Conservation (phyloP, 2,329 filamentous ascomycete genomes). For the Talaromyces pinophilus region DNA sequence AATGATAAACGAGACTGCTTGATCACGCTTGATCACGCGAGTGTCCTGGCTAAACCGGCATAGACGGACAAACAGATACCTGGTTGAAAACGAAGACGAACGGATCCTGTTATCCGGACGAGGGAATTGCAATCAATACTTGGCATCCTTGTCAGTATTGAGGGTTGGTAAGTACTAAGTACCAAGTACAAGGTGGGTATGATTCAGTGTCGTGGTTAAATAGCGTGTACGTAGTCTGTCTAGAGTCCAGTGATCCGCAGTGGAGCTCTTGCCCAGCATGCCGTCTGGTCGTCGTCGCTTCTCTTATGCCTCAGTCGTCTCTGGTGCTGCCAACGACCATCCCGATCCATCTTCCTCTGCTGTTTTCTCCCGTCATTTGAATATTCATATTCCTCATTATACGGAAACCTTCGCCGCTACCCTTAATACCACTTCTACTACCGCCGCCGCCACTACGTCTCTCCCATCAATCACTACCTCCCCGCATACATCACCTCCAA, state of each 20-base stretch:
- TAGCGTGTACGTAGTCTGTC: neutral
- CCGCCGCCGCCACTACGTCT: conserved; percentile 27
- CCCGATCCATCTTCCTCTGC: conserved; percentile 29
- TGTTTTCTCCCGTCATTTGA: neutral
- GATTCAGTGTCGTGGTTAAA: conserved; percentile 3
- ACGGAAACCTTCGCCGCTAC: conserved; percentile 37
- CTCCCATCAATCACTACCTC: conserved; percentile 37
- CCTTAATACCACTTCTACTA: conserved; percentile 38
- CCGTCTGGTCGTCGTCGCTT: conserved; percentile 51
- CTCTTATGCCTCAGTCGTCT: conserved; percentile 63
- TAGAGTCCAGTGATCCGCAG: conserved; percentile 10
- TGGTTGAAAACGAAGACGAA: neutral
- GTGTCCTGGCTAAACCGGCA: neutral
- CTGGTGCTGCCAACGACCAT: conserved; percentile 23
- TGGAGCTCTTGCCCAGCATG: conserved; percentile 18
- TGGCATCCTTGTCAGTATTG: neutral
- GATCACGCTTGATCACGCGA: conserved; percentile 3
- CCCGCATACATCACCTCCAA: conserved; percentile 26
- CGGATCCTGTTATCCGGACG: neutral
- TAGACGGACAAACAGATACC: neutral
- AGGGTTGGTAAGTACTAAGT: neutral
- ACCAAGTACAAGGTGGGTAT: neutral
- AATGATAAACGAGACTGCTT: neutral
- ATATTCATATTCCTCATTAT: neutral
- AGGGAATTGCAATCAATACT: neutral